These are phyloP conservation scores for Mycena kentingensis DNA, from an alignment of 768 basidiomycete species.

Conservation along the genomic window DNA sequence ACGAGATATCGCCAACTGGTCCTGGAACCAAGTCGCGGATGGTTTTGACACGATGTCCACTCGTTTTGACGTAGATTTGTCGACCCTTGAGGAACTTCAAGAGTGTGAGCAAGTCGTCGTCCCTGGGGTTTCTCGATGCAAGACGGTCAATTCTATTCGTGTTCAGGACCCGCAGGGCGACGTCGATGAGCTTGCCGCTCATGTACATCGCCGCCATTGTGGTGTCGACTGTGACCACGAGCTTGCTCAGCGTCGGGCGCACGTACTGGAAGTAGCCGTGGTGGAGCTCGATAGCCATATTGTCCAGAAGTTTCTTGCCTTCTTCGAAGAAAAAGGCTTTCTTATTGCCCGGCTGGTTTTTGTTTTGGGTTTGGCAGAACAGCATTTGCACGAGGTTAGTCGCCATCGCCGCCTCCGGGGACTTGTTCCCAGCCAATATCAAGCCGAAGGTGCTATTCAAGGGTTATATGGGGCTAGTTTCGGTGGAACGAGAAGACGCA, in stretches of 20 bases:
- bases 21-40: conserved; percentile 31
- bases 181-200: conserved; percentile 19
- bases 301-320: conserved; percentile 6
- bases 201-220: conserved; percentile 37
- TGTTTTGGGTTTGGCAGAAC: conserved; percentile 35
- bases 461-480: neutral
- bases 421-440: neutral
- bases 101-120: conserved; percentile 25
- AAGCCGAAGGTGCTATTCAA: neutral
- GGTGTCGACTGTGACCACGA: conserved; percentile 39
- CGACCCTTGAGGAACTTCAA: conserved; percentile 31
- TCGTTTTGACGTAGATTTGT: conserved; percentile 26
- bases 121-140: conserved; percentile 8
- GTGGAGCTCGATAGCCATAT: conserved; percentile 31
- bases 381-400: conserved; percentile 38
- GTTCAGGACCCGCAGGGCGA: conserved; percentile 28
- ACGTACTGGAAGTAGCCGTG: conserved; percentile 42
- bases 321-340: conserved; percentile 34
- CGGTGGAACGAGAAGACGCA: conserved; percentile 14
- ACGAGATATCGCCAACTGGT: conserved; percentile 34
- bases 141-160: conserved; percentile 28
- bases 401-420: conserved; percentile 29
- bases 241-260: conserved; percentile 30
- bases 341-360: conserved; percentile 35
- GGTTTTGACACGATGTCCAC: conserved; percentile 23